Conservation (phyloP, 495 filamentous ascomycete species). For the Podospora pseudopauciseta region DNA sequence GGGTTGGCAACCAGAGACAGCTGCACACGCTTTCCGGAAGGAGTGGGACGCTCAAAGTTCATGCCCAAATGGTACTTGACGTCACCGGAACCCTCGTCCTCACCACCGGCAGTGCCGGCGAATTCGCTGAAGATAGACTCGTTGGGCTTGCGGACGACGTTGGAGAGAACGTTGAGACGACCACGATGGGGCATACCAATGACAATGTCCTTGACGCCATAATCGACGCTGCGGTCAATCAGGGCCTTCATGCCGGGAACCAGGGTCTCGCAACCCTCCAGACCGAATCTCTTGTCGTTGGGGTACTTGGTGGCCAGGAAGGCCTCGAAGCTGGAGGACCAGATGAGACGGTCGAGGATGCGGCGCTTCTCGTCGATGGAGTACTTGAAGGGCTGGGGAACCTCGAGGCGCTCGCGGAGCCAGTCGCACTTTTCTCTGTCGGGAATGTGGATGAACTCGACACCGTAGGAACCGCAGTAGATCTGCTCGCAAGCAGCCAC, state of each 20-base stretch:
- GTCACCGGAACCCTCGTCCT: constrained; percentile 95
- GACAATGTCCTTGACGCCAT: constrained; percentile 96
- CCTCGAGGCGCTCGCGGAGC: constrained; percentile 90
- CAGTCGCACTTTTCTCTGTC: constrained; percentile 97
- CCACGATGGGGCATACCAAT: constrained; percentile 99
- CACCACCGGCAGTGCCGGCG: constrained; percentile 78
- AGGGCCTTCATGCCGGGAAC: constrained; percentile 99
- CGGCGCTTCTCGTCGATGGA: constrained; percentile 94
- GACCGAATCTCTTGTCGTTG: constrained; percentile 98
- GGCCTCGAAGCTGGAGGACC: constrained; percentile 92
- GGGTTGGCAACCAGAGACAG: constrained; percentile 97
- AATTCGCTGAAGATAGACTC: constrained; percentile 99
- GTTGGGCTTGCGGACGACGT: constrained; percentile 97
- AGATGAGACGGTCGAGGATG: constrained; percentile 95
- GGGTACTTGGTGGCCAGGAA: constrained; percentile 97
- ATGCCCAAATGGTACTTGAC: constrained; percentile 99
- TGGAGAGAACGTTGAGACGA: constrained; percentile 95
- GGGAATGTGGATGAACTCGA: constrained; percentile 98
- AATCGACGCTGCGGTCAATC: constrained; percentile 96
- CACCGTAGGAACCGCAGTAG: constrained; percentile 94
- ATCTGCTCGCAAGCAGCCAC: constrained; percentile 87
- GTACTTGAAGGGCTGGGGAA: constrained; percentile 92
- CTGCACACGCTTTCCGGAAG: constrained; percentile 97
- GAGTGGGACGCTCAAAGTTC: constrained; percentile 98
- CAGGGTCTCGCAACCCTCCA: constrained; percentile 93